phyloP scores from a whole-genome alignment of 2,329 filamentous ascomycete genomes.

The Harringtonia lauricola region DNA sequence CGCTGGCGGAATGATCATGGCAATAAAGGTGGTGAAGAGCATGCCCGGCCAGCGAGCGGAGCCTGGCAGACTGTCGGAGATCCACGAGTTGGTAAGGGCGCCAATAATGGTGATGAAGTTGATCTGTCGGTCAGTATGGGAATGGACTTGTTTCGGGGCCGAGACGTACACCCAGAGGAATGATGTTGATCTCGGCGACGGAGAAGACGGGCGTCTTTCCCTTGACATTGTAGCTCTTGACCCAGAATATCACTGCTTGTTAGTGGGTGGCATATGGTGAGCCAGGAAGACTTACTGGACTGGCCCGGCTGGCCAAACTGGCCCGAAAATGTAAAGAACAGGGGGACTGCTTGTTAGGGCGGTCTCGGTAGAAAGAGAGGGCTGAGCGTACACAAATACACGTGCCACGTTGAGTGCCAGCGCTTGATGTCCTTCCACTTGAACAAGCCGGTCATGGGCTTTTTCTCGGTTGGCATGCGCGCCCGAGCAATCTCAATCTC shows the following conservation, averaged over 20 bases:
- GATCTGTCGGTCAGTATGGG: conserved; percentile 9
- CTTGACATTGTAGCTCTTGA: conserved; percentile 16
- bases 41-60: conserved; percentile 17
- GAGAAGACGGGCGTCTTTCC: conserved; percentile 13
- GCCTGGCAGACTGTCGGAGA: conserved; percentile 16
- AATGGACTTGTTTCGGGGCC: not conserved
- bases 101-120: conserved; percentile 15
- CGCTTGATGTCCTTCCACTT: conserved; percentile 18
- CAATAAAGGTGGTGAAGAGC: conserved; percentile 14
- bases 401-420: conserved; percentile 19
- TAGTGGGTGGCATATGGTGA: not conserved
- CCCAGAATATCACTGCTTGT: conserved; percentile 17
- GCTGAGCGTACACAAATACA: conserved; percentile 14
- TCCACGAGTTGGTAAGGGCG: conserved; percentile 15
- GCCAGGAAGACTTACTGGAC: conserved; percentile 12
- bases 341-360: conserved; percentile 11
- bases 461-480: conserved; percentile 15
- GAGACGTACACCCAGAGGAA: conserved; percentile 15
- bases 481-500: conserved; percentile 14
- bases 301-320: conserved; percentile 14
- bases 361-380: not conserved
- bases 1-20: conserved; percentile 15
- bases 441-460: conserved; percentile 15
- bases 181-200: conserved; percentile 17
- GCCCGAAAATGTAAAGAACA: conserved; percentile 14